phyloP scores from a whole-genome alignment of 164 flowering plant species.

The Malania oleifera region DNA sequence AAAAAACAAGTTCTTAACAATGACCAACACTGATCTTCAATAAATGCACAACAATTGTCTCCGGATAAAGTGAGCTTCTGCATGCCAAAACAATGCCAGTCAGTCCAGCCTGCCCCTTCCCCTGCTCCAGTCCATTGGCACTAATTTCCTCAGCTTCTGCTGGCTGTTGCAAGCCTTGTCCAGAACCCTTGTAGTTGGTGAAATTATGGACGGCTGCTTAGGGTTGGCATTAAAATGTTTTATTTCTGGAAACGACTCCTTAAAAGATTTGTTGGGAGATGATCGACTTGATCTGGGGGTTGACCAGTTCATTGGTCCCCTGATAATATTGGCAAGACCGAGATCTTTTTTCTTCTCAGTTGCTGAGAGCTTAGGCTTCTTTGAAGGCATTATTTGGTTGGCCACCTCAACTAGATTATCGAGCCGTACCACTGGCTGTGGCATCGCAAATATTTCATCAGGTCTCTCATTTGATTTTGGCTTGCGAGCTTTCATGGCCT shows the following conservation, averaged over 20 bases:
- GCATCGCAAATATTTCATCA: slow-evolving; percentile 17
- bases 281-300: slow-evolving; percentile 51
- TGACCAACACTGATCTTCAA: too few relatives aligned
- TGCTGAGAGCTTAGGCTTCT: slow-evolving; percentile 40
- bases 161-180: slow-evolving; percentile 36
- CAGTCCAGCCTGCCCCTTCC: slow-evolving; percentile 26
- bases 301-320: slow-evolving; percentile 39
- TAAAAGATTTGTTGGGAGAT: slow-evolving; percentile 40
- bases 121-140: slow-evolving; percentile 39
- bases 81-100: neutral
- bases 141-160: slow-evolving; percentile 39
- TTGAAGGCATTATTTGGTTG: slow-evolving; percentile 29
- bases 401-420: slow-evolving; percentile 10
- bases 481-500: slow-evolving; percentile 50
- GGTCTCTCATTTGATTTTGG: slow-evolving; percentile 31
- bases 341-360: slow-evolving; percentile 27
- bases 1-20: too few relatives aligned
- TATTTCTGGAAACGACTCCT: slow-evolving; percentile 27
- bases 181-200: slow-evolving; percentile 29
- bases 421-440: slow-evolving; percentile 17
- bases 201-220: slow-evolving; percentile 34
- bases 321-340: slow-evolving; percentile 17
- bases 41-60: neutral
- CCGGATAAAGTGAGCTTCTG: neutral
- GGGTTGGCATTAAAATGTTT: slow-evolving; percentile 24